A percentile compares a stretch with the other conserved stretches of the same genome.
phyloP scores from a whole-genome alignment of 768 basidiomycete species.

The Pholiota molesta region DNA sequence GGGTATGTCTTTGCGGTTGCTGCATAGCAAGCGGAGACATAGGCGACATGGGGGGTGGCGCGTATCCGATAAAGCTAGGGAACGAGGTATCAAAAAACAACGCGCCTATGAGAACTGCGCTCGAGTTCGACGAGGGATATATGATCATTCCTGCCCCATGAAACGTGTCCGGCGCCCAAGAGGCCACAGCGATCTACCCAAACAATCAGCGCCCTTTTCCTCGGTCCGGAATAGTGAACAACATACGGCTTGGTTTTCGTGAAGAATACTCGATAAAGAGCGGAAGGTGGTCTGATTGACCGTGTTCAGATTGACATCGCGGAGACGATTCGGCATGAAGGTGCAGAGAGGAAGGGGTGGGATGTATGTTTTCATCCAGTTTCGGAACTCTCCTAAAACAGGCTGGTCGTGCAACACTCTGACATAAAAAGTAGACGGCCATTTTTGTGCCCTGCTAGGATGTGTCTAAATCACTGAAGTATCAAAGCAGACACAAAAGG shows the following conservation, averaged over 20 bases:
- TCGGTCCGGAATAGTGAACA: neutral
- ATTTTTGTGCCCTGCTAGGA: conserved; percentile 53
- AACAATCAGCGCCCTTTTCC: neutral
- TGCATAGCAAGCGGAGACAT: conserved; percentile 33
- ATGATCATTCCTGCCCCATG: conserved; percentile 55
- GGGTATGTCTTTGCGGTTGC: conserved; percentile 25
- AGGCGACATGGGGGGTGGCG: conserved; percentile 31
- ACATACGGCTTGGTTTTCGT: conserved; percentile 56
- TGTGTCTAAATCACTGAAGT: conserved; percentile 31
- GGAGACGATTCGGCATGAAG: conserved; percentile 63
- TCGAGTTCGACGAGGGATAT: conserved; percentile 54
- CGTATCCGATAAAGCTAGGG: conserved; percentile 45
- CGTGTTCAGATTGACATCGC: conserved; percentile 48
- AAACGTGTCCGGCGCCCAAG: conserved; percentile 50
- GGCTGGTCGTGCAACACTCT: conserved; percentile 44
- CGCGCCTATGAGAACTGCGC: conserved; percentile 53
- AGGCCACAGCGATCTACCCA: conserved; percentile 50
- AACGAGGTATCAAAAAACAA: conserved; percentile 50
- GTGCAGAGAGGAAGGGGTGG: conserved; percentile 57
- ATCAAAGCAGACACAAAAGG: conserved; percentile 19
- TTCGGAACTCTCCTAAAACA: conserved; percentile 48
- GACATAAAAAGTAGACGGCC: conserved; percentile 54
- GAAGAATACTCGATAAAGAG: conserved; percentile 52
- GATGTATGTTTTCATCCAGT: conserved; percentile 50
- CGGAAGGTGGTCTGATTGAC: conserved; percentile 60